These are phyloP conservation scores for Fusarium sacchari DNA, from an alignment of 2,329 filamentous ascomycete genomes.

Conservation along the genomic window DNA sequence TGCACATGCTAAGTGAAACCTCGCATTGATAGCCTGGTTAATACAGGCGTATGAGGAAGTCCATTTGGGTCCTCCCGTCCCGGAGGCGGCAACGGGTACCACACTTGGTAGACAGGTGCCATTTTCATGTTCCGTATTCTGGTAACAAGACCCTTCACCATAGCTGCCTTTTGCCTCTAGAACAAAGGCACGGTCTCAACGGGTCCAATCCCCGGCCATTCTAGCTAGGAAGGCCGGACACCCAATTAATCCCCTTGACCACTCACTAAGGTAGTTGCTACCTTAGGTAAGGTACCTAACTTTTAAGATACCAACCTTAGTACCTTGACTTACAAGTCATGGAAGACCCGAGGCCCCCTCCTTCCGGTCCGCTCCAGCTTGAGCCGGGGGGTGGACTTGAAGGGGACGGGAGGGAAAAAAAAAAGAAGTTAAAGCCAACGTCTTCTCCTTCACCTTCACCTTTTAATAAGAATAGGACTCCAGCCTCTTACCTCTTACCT, in stretches of 20 bases:
- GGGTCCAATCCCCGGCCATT: conserved; percentile 19
- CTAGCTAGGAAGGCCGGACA: conserved; percentile 10
- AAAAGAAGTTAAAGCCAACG: conserved; percentile 30
- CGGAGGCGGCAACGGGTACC: conserved; percentile 27
- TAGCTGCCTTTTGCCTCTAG: conserved; percentile 14
- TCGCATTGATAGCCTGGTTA: conserved; percentile 21
- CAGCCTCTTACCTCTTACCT: background rate
- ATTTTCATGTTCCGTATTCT: conserved; percentile 19
- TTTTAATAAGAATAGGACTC: conserved; percentile 6
- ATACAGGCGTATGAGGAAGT: background rate
- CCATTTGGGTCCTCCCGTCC: background rate
- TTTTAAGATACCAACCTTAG: background rate
- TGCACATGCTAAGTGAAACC: conserved; percentile 11
- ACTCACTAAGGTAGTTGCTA: conserved; percentile 1
- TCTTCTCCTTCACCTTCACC: conserved; percentile 5
- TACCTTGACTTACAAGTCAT: background rate
- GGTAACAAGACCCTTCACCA: conserved; percentile 11
- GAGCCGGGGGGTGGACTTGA: conserved; percentile 16
- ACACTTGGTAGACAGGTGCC: conserved; percentile 21
- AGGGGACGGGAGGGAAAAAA: background rate
- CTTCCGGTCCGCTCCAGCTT: conserved; percentile 15
- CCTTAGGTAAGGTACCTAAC: no score
- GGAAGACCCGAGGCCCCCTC: background rate
- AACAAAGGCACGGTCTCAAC: conserved; percentile 21
- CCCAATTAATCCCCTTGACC: conserved; percentile 8